These are phyloP conservation scores for Blumeria hordei DNA, from an alignment of 2,329 filamentous ascomycete genomes.

Conservation along the genomic window DNA sequence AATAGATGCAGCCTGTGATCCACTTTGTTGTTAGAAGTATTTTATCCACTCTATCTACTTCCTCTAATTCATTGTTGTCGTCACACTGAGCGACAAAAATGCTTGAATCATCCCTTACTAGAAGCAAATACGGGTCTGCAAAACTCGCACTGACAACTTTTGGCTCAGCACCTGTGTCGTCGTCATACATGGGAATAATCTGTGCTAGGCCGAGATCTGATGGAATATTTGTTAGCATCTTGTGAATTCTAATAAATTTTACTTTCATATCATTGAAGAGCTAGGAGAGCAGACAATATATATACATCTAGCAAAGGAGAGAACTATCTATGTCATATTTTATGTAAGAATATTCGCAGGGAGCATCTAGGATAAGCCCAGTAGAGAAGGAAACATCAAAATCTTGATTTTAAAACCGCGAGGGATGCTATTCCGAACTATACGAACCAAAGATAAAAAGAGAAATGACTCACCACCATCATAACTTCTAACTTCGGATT, in stretches of 20 bases:
- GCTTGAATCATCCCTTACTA: conserved; percentile 65
- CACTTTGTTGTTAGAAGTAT: conserved; percentile 40
- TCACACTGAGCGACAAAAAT: conserved; percentile 60
- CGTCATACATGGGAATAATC: conserved; percentile 81
- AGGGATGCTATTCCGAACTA: no score
- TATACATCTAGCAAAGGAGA: no score
- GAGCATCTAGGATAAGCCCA: no score
- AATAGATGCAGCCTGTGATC: conserved; percentile 64
- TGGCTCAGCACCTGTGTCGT: conserved; percentile 63
- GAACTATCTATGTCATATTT: no score
- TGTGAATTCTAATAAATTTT: no score
- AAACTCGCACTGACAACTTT: conserved; percentile 62
- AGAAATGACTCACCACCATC: conserved; percentile 44
- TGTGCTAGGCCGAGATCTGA: conserved; percentile 67
- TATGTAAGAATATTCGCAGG: no score
- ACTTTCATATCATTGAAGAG: no score
- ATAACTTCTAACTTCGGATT: conserved; percentile 71
- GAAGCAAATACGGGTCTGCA: conserved; percentile 60
- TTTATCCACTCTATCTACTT: conserved; percentile 40
- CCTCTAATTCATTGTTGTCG: conserved; percentile 62
- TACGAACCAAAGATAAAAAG: conserved; percentile 2
- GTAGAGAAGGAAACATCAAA: no score
- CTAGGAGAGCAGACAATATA: no score
- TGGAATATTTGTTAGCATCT: neutral
- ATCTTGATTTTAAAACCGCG: no score